These are phyloP conservation scores for Rickenella mellea DNA, from an alignment of 768 basidiomycete genomes.

Conservation along the genomic window DNA sequence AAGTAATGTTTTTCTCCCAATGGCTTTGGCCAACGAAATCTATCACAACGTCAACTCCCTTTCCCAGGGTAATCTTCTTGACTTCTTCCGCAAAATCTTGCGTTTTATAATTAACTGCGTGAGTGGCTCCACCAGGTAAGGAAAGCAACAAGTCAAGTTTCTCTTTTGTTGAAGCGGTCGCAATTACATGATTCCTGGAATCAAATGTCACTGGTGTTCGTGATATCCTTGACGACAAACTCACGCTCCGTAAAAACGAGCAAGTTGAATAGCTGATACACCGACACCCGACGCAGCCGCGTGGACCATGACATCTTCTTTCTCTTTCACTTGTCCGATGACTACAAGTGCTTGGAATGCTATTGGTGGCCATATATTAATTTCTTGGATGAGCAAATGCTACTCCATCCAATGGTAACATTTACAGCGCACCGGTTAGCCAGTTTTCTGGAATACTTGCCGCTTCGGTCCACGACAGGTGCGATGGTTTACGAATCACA, in stretches of 20 bases:
- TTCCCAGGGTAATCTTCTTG: constrained; percentile 53
- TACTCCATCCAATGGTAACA: no score
- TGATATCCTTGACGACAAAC: no score
- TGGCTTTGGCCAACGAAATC: constrained; percentile 78
- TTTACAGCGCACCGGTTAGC: constrained; percentile 62
- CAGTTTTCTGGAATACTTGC: constrained; percentile 85
- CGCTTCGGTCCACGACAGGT: constrained; percentile 76
- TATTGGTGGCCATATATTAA: constrained; percentile 9
- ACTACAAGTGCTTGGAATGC: constrained; percentile 59
- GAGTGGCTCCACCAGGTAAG: constrained; percentile 60
- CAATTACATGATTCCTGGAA: constrained; percentile 56
- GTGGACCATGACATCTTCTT: constrained; percentile 77
- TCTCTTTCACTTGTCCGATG: constrained; percentile 56
- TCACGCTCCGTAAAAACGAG: constrained; percentile 65
- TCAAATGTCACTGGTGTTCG: constrained; percentile 5
- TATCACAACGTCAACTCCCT: constrained; percentile 76
- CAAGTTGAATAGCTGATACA: constrained; percentile 79
- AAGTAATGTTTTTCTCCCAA: constrained; percentile 63
- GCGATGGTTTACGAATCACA: constrained; percentile 62
- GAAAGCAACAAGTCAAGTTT: constrained; percentile 72
- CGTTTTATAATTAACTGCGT: constrained; percentile 78
- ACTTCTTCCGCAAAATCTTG: constrained; percentile 71
- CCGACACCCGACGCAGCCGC: constrained; percentile 91
- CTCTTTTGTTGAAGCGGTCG: constrained; percentile 77
- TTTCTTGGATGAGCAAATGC: no score